Evolutionary conservation across 805 yeast genomes (phyloP).

Genomic region (Ogataea ganodermae): DNA sequence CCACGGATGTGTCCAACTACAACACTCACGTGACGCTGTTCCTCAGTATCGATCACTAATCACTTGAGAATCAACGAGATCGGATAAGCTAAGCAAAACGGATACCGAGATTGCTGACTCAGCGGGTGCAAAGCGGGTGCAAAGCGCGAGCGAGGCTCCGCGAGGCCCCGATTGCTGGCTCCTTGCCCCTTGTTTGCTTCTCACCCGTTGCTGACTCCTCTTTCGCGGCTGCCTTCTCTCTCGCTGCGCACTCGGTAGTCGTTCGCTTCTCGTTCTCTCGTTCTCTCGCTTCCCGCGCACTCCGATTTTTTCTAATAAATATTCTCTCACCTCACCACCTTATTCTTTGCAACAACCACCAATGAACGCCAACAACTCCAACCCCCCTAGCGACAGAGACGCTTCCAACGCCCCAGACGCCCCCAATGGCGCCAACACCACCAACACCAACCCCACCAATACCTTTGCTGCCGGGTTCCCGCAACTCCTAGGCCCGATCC

Average conservation of each 20-base stretch:
- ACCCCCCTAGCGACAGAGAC: not conserved
- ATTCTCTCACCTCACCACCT: not conserved
- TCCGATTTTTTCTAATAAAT: not conserved
- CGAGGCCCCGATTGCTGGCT: too few relatives aligned
- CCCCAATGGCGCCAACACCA: not conserved
- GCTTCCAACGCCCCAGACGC: not conserved
- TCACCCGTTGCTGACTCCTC: too few relatives aligned
- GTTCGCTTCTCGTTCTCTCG: not conserved
- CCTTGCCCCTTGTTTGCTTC: too few relatives aligned
- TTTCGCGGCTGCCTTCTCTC: too few relatives aligned
- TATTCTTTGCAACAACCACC: not conserved
- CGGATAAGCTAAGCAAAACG: too few relatives aligned
- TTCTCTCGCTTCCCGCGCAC: not conserved
- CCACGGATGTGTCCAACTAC: too few relatives aligned
- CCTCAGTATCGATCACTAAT: too few relatives aligned
- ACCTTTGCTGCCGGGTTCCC: conserved; percentile 1
- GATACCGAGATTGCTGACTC: too few relatives aligned
- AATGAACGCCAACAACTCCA: not conserved
- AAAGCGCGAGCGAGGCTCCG: too few relatives aligned
- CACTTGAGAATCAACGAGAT: too few relatives aligned
- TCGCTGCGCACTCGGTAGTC: not conserved
- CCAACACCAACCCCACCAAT: not conserved
- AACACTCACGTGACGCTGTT: too few relatives aligned
- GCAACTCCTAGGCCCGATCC: conserved; percentile 11
- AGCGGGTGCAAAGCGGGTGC: too few relatives aligned